phyloP scores from a whole-genome alignment of 257 asterid genomes.

The Osmanthus fragrans region DNA sequence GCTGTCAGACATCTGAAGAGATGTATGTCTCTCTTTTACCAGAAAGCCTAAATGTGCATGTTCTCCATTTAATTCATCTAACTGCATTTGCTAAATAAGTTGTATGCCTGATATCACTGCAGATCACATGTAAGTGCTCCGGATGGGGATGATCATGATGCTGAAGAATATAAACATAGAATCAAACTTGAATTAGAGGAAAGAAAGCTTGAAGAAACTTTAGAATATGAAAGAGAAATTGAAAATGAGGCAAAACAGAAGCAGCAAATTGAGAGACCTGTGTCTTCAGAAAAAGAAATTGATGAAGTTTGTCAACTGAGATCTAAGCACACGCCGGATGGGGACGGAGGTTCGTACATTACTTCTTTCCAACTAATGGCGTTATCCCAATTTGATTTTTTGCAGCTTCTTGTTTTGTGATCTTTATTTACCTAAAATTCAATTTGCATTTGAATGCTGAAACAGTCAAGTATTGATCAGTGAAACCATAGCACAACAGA shows the following conservation, averaged over 20 bases:
- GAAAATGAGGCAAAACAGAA: constrained; percentile 94
- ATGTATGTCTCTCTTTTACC: constrained; percentile 45
- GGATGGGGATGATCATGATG: constrained; percentile 44
- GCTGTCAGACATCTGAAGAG: constrained; percentile 53
- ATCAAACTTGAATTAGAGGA: constrained; percentile 96
- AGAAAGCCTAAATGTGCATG: constrained; percentile 12
- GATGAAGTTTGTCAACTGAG: constrained; percentile 42
- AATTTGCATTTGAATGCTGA: too few relatives aligned
- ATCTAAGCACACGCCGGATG: constrained; percentile 37
- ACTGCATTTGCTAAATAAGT: background rate
- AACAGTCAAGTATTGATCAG: too few relatives aligned
- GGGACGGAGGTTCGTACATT: constrained; percentile 40
- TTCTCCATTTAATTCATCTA: constrained; percentile 22
- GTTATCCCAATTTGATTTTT: background rate
- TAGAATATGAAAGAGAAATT: constrained; percentile 85
- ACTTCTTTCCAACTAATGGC: background rate
- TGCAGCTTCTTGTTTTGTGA: background rate
- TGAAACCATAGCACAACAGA: too few relatives aligned
- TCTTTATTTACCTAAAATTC: background rate
- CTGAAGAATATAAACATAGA: constrained; percentile 59
- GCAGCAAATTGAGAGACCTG: constrained; percentile 71
- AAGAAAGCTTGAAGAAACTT: constrained; percentile 92
- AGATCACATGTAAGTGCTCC: constrained; percentile 56
- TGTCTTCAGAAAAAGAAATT: constrained; percentile 52
- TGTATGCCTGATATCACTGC: constrained; percentile 33